phyloP scores from a whole-genome alignment of 208 protist genomes.

The Leishmania turanica region DNA sequence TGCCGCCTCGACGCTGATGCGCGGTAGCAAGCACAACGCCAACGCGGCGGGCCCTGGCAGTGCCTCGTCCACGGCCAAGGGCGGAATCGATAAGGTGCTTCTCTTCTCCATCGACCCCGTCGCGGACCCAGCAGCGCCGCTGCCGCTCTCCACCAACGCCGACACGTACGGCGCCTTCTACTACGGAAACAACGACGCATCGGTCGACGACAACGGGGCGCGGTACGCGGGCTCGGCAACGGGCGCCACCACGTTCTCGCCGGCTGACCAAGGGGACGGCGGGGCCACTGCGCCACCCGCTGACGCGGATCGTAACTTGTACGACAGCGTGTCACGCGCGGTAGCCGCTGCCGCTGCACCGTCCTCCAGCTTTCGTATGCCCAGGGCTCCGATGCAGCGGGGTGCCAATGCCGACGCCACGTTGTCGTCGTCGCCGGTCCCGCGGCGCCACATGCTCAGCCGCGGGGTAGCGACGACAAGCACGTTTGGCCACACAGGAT shows the following conservation, averaged over 20 bases:
- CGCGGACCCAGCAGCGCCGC: constrained; percentile 10
- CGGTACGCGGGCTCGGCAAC: neutral
- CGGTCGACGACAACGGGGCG: neutral
- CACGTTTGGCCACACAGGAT: neutral
- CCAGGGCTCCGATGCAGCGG: neutral
- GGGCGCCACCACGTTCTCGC: neutral
- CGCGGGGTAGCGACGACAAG: neutral
- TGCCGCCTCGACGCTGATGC: constrained; percentile 12
- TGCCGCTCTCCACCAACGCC: constrained; percentile 28
- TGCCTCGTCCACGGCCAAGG: neutral
- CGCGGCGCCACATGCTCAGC: neutral
- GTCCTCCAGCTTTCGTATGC: neutral
- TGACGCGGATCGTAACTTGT: constrained; percentile 28
- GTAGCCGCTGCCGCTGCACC: constrained; percentile 5
- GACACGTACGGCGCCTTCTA: constrained; percentile 27
- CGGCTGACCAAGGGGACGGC: neutral
- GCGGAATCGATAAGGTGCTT: constrained; percentile 9
- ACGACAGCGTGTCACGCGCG: constrained; percentile 35
- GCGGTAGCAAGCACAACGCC: neutral
- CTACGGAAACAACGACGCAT: neutral
- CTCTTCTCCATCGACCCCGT: constrained; percentile 28
- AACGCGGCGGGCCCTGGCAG: neutral
- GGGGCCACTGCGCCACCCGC: neutral
- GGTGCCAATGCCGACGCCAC: neutral
- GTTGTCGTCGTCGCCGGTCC: neutral